These are phyloP conservation scores for Ceratocystis huliohia DNA, from an alignment of 2,329 filamentous ascomycete genomes.

Conservation along the genomic window DNA sequence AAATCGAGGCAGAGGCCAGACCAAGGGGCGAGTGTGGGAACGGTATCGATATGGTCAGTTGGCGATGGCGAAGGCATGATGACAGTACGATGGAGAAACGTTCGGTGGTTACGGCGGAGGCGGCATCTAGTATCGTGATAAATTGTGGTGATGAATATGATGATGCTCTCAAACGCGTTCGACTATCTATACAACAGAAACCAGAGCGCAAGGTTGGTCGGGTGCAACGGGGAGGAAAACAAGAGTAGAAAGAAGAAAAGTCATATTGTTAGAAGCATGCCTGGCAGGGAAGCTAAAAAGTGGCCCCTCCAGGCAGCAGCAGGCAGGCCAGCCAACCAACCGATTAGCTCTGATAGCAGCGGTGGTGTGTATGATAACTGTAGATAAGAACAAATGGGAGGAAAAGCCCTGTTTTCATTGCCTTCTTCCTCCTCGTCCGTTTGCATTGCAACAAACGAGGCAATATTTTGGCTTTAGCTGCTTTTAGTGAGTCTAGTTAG, in stretches of 20 bases:
- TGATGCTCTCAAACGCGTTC: not conserved
- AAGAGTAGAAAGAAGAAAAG: not conserved
- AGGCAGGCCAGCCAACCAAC: not conserved
- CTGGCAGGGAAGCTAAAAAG: not conserved
- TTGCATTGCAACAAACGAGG: slow-evolving; percentile 6
- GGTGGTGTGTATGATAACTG: not conserved
- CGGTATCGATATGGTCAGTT: not conserved
- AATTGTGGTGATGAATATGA: not conserved
- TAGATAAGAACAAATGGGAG: slow-evolving; percentile 8
- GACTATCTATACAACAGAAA: too few relatives aligned
- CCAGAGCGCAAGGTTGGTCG: not conserved
- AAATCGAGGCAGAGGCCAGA: not conserved
- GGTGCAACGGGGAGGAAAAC: not conserved
- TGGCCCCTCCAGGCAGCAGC: not conserved
- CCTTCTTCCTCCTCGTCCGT: not conserved
- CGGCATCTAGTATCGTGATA: not conserved
- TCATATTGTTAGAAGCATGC: not conserved
- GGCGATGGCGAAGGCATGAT: not conserved
- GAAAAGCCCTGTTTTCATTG: slow-evolving; percentile 1
- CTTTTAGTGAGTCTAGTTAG: not conserved
- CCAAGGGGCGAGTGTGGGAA: not conserved
- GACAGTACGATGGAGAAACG: not conserved
- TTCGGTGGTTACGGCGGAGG: not conserved
- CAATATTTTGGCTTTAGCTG: not conserved
- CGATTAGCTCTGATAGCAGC: not conserved